Evolutionary conservation across 1,139 yeast species (phyloP).

Genomic region (Kurtzmaniella quercitrusa): DNA sequence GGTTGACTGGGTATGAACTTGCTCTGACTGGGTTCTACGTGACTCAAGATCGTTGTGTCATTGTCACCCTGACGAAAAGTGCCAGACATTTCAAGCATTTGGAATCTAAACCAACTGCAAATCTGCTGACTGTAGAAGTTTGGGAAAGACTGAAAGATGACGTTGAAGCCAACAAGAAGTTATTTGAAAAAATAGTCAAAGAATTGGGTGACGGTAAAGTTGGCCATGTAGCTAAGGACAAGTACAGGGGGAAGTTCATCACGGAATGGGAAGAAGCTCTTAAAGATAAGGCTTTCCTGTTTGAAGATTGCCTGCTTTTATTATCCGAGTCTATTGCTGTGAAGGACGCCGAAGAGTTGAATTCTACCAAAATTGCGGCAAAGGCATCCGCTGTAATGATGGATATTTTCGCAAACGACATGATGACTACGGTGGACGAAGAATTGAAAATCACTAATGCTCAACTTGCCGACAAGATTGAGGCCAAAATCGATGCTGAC

Average conservation of each 20-base stretch:
- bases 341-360: conserved; percentile 78
- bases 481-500: conserved; percentile 73
- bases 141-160: conserved; percentile 77
- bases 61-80: conserved; percentile 84
- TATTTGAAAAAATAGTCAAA: conserved; percentile 58
- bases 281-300: conserved; percentile 34
- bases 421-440: conserved; percentile 85
- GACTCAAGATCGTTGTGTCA: conserved; percentile 54
- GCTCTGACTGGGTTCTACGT: conserved; percentile 80
- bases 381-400: conserved; percentile 77
- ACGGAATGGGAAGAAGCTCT: conserved; percentile 62
- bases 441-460: conserved; percentile 73
- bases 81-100: conserved; percentile 71
- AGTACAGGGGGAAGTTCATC: conserved; percentile 76
- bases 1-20: conserved; percentile 94
- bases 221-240: conserved; percentile 70
- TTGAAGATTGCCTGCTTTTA: conserved; percentile 54
- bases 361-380: conserved; percentile 64
- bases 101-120: conserved; percentile 32
- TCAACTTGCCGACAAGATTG: conserved; percentile 71
- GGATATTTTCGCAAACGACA: conserved; percentile 81
- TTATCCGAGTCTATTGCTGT: conserved; percentile 58
- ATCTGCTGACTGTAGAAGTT: conserved; percentile 50
- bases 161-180: conserved; percentile 49
- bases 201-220: conserved; percentile 41